A percentile compares a stretch with the other conserved stretches of the same genome.
These are phyloP conservation scores for Pezicula neosporulosa DNA, from an alignment of 2,329 filamentous ascomycete genomes.

Conservation along the genomic window DNA sequence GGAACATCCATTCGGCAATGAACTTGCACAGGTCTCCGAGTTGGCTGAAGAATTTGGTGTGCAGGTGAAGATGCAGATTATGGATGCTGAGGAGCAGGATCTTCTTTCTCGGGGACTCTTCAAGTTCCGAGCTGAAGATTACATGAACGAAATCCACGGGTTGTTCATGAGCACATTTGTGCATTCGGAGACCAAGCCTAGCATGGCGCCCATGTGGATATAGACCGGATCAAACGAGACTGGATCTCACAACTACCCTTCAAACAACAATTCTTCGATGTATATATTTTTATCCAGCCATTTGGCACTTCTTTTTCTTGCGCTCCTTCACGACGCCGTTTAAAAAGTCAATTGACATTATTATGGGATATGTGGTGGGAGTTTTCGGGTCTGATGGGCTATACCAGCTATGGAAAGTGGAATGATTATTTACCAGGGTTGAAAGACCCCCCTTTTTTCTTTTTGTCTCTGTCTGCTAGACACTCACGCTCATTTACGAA, in stretches of 20 bases:
- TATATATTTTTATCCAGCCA: constrained; percentile 19
- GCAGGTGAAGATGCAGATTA: constrained; percentile 50
- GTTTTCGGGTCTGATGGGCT: constrained; percentile 6
- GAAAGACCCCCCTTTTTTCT: too few relatives aligned
- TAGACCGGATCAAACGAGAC: constrained; percentile 15
- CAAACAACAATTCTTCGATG: constrained; percentile 9
- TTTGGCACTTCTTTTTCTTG: constrained; percentile 17
- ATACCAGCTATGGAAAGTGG: too few relatives aligned
- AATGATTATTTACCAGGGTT: too few relatives aligned
- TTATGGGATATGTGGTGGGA: constrained; percentile 14
- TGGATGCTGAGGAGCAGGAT: constrained; percentile 71
- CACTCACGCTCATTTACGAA: too few relatives aligned
- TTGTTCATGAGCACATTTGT: constrained; percentile 37
- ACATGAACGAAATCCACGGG: constrained; percentile 74
- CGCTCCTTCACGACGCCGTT: constrained; percentile 18
- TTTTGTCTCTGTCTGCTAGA: too few relatives aligned
- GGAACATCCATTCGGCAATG: constrained; percentile 79
- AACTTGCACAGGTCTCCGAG: constrained; percentile 89
- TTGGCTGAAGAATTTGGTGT: constrained; percentile 83
- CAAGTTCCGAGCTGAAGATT: constrained; percentile 77
- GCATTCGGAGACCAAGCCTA: constrained; percentile 13
- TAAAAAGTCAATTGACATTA: constrained; percentile 9
- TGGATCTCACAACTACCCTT: constrained; percentile 10
- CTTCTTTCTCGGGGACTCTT: constrained; percentile 67
- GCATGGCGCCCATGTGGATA: constrained; percentile 25